Evolutionary conservation across 1,284 basidiomycete genomes (phyloP).

Genomic region (Cryptococcus amylolentus): DNA sequence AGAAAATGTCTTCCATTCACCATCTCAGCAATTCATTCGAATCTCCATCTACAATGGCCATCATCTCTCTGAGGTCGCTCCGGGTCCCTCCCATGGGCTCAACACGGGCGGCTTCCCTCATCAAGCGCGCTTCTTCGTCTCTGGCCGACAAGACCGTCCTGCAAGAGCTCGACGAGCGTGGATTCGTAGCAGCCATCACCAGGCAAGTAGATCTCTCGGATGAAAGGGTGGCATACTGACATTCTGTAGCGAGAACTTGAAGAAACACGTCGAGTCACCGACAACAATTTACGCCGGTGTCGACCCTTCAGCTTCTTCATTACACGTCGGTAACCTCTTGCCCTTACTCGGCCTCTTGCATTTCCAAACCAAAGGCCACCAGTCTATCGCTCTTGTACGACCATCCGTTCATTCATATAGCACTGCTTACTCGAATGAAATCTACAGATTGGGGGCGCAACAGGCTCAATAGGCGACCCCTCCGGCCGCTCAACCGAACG

Average conservation of each 20-base stretch:
- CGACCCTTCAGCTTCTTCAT: slow-evolving; percentile 82
- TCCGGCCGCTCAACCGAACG: slow-evolving; percentile 85
- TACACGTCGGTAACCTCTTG: slow-evolving; percentile 92
- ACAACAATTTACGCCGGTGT: slow-evolving; percentile 78
- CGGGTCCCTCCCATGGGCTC: no score
- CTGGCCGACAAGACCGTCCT: slow-evolving; percentile 30
- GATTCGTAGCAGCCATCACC: slow-evolving; percentile 51
- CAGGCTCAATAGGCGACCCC: slow-evolving; percentile 94
- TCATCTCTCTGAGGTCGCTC: no score
- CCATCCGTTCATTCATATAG: neutral
- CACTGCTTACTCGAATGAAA: neutral
- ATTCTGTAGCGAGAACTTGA: slow-evolving; percentile 32
- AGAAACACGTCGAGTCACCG: slow-evolving; percentile 34
- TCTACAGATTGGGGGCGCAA: slow-evolving; percentile 88
- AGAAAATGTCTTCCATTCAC: no score
- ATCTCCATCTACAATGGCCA: no score
- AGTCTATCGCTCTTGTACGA: slow-evolving; percentile 72
- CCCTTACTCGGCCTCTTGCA: slow-evolving; percentile 83
- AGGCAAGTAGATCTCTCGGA: slow-evolving; percentile 36
- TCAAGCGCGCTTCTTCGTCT: no score
- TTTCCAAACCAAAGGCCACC: slow-evolving; percentile 78
- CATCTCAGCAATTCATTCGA: no score
- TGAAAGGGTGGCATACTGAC: neutral
- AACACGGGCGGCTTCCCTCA: no score
- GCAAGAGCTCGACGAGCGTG: slow-evolving; percentile 48